Conservation (phyloP, 176 grass and related monocot species). For the Saccharum spontaneum region DNA sequence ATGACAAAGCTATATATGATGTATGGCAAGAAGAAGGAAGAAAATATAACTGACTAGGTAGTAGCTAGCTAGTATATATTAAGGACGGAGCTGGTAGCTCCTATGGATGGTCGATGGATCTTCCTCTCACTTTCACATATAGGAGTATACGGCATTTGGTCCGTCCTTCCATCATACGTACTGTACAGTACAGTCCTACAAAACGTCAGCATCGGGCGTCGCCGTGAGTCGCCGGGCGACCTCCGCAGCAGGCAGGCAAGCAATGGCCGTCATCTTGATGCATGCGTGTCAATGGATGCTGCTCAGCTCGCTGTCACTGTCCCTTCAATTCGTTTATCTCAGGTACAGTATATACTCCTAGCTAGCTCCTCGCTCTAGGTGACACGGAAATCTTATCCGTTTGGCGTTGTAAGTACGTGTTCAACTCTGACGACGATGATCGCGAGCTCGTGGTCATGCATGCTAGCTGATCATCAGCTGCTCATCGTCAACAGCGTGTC, state of each 20-base stretch:
- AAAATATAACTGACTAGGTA: background rate
- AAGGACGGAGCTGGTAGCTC: too few species aligned
- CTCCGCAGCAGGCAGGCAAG: background rate
- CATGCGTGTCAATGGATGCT: too few species aligned
- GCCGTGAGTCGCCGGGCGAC: slow-evolving; percentile 16
- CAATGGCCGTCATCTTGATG: background rate
- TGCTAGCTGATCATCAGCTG: background rate
- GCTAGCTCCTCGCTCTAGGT: background rate
- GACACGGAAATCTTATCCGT: slow-evolving; percentile 46
- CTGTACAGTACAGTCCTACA: background rate
- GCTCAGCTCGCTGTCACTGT: too few species aligned
- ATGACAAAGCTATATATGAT: background rate
- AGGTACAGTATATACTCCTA: background rate
- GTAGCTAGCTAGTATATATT: background rate
- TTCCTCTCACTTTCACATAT: background rate
- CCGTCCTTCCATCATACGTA: background rate
- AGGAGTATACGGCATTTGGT: too few species aligned
- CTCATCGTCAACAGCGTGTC: background rate
- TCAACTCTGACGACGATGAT: background rate
- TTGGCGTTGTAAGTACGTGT: background rate
- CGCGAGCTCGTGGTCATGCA: background rate
- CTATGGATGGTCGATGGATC: background rate
- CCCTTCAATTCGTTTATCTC: background rate
- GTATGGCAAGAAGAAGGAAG: slow-evolving; percentile 12
- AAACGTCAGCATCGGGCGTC: slow-evolving; percentile 24